Conservation (phyloP, 495 filamentous ascomycete species). For the Beverwykella pulmonaria region DNA sequence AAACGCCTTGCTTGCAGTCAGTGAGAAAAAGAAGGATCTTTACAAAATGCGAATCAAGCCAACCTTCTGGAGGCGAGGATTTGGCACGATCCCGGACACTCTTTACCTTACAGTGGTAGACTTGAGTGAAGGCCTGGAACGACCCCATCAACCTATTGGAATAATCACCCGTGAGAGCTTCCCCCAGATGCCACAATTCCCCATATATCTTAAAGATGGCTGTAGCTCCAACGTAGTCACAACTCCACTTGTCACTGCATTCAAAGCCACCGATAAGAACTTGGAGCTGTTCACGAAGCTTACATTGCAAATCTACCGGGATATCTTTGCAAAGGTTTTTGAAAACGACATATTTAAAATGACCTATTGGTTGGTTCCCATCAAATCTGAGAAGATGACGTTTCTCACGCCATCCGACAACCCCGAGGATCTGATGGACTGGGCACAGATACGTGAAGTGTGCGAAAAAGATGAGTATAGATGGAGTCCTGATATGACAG, state of each 20-base stretch:
- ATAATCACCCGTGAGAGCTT: slow-evolving; percentile 70
- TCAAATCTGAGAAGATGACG: not conserved
- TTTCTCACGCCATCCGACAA: not conserved
- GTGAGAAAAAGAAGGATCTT: slow-evolving; percentile 68
- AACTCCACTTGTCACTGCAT: slow-evolving; percentile 42
- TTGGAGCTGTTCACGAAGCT: slow-evolving; percentile 64
- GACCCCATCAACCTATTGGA: slow-evolving; percentile 65
- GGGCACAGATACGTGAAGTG: slow-evolving; percentile 61
- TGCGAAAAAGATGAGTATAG: slow-evolving; percentile 54
- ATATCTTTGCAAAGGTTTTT: slow-evolving; percentile 88
- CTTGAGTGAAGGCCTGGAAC: slow-evolving; percentile 61
- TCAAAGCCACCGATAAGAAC: slow-evolving; percentile 50
- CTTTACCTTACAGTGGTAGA: slow-evolving; percentile 69
- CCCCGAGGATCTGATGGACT: slow-evolving; percentile 62
- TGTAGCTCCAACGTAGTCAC: slow-evolving; percentile 61
- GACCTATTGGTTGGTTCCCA: slow-evolving; percentile 83
- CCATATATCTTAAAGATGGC: slow-evolving; percentile 68
- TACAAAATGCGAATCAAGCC: slow-evolving; percentile 85
- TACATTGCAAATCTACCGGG: slow-evolving; percentile 75
- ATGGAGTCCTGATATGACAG: slow-evolving; percentile 58
- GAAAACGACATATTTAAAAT: slow-evolving; percentile 63
- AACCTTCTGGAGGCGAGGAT: slow-evolving; percentile 65
- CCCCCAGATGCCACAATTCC: slow-evolving; percentile 67
- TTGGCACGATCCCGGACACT: slow-evolving; percentile 53
- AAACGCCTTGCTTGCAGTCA: slow-evolving; percentile 85